Base-by-base conservation (phyloP, 257 asterid species). In the Scutellaria minor region DNA sequence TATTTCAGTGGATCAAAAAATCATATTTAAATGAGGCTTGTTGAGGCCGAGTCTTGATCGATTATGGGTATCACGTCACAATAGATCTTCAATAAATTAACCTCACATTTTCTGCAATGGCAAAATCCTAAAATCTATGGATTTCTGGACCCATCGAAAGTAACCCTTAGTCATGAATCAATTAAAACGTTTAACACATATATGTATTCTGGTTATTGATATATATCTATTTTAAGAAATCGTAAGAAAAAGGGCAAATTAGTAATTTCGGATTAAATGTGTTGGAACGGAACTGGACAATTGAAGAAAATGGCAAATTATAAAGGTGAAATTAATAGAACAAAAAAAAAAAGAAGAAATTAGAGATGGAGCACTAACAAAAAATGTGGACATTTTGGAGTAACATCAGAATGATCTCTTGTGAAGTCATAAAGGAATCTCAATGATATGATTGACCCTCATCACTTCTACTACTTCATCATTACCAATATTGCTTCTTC, bases 391-490 rank as follows among this genome's bases (percentile, higher is more conserved):
- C 68, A 57, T 45, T 31, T 74, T 76, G 80, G 52, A 61, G 80
- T 61, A 41, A 62, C 80, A 76, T 76, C 67, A 52, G 40, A 71
- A 76, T 75, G 71, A n/a, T 57, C 35, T 57, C 14, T 47, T n/a
- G 48, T 27, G 64, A 56, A 56, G 79, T 66, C 73, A 75, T 52
- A 62, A 40, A 51, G 77, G 54, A 18, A 62, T 39, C 15, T 62
- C n/a, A 24, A 52, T 64, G 66, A 74, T 35, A 65, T 64, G 68
- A 74, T 74, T 55, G 53, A 65, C 24, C 20, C 45, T 51, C 57
- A 42, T 52, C 15, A 50, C 2, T 68, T 75, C 68, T 2, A 47
- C 69, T 18, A 22, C 51, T 52, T 13, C 24, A 55, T 72, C 71
- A 73, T 64, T 64, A 39, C 54, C 7, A 20, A 31, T 31, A 31